Percentiles rank a stretch among this genome's conserved stretches.
These are phyloP conservation scores for Neofusicoccum umdonicola DNA, from an alignment of 2,329 filamentous ascomycete genomes.

Conservation along the genomic window DNA sequence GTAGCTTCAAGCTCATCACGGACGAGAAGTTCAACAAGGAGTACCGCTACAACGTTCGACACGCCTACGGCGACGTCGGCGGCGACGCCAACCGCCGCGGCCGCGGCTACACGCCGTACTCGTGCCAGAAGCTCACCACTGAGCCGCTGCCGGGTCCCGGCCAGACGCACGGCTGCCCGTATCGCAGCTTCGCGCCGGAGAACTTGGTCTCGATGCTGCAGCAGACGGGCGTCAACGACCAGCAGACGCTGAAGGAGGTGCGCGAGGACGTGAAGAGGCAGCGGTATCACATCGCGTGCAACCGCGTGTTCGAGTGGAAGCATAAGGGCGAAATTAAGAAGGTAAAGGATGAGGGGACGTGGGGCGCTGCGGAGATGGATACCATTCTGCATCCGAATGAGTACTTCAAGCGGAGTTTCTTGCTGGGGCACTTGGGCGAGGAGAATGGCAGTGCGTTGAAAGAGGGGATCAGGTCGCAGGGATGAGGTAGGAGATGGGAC, in stretches of 20 bases:
- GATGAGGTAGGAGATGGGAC: neutral
- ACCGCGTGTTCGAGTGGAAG: constrained; percentile 85
- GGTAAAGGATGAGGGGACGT: constrained; percentile 48
- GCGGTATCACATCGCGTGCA: constrained; percentile 93
- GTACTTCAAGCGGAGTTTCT: constrained; percentile 92
- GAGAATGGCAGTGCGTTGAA: constrained; percentile 28
- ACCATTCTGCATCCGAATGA: constrained; percentile 97
- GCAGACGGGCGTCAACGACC: constrained; percentile 74
- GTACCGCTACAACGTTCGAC: constrained; percentile 95
- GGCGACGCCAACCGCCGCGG: constrained; percentile 85
- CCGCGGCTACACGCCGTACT: constrained; percentile 84
- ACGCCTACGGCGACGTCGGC: constrained; percentile 91
- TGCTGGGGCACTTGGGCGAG: constrained; percentile 74
- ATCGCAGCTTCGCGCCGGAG: constrained; percentile 85
- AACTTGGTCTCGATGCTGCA: constrained; percentile 78
- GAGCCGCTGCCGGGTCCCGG: constrained; percentile 84
- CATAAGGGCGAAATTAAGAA: constrained; percentile 63
- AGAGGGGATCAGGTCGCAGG: constrained; percentile 5
- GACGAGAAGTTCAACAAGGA: constrained; percentile 97
- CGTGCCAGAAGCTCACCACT: constrained; percentile 90
- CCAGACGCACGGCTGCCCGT: constrained; percentile 94
- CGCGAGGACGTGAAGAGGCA: constrained; percentile 85
- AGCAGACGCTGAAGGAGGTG: constrained; percentile 73
- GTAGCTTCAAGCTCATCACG: constrained; percentile 77
- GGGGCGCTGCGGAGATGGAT: constrained; percentile 70